Evolutionary conservation across 2,329 filamentous ascomycete species (phyloP).

Genomic region (Claviceps africana): DNA sequence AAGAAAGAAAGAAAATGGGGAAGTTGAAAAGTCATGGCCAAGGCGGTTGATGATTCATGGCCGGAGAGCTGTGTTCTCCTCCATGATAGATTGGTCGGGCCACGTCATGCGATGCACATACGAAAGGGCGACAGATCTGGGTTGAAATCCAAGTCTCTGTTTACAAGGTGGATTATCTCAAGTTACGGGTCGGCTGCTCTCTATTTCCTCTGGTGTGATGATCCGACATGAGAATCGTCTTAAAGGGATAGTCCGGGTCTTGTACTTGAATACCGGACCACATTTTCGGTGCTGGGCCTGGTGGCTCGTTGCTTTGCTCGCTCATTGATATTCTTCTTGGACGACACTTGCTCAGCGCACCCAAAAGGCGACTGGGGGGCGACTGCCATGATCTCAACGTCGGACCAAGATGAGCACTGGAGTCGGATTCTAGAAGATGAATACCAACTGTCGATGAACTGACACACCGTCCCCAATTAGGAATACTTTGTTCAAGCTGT

Average conservation of each 20-base stretch:
- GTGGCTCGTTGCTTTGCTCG: conserved; percentile 8
- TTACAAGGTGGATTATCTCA: neutral
- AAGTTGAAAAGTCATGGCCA: neutral
- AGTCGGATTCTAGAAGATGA: conserved; percentile 12
- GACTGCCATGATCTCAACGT: conserved; percentile 4
- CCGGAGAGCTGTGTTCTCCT: neutral
- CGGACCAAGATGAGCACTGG: conserved; percentile 18
- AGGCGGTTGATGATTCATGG: neutral
- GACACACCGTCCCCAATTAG: conserved; percentile 58
- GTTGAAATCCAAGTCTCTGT: neutral
- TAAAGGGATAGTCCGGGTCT: neutral
- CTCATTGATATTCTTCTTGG: neutral
- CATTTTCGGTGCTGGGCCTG: neutral
- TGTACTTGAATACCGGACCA: neutral
- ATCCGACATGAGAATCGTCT: neutral
- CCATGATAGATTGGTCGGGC: neutral
- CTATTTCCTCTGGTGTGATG: neutral
- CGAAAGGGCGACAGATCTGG: neutral
- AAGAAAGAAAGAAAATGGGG: no score
- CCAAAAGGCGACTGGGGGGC: neutral
- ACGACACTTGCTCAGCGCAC: neutral
- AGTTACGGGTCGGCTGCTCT: neutral
- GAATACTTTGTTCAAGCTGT: conserved; percentile 88
- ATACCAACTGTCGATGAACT: conserved; percentile 37
- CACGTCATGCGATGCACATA: neutral